Evolutionary conservation across 2,329 filamentous ascomycete genomes (phyloP).

Genomic region (Botrytis elliptica): DNA sequence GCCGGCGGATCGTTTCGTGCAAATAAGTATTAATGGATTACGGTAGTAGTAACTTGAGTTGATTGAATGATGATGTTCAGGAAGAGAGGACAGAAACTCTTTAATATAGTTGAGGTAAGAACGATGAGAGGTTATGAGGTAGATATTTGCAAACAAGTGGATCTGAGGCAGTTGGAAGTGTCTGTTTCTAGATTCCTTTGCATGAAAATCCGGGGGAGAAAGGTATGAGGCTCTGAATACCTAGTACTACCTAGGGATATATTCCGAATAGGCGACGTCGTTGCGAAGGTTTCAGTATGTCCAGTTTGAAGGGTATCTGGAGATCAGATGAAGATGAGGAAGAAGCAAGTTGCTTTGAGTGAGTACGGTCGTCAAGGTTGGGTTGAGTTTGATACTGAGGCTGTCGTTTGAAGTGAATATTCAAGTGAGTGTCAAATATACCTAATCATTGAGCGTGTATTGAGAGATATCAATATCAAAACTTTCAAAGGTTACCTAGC

Average conservation of each 20-base stretch:
- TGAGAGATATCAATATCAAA: background rate
- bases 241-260: background rate
- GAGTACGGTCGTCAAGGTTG: background rate
- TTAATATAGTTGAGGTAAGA: constrained; percentile 14
- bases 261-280: background rate
- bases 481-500: background rate
- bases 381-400: background rate
- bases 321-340: background rate
- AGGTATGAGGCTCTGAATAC: constrained; percentile 7
- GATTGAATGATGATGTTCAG: background rate
- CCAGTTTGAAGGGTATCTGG: background rate
- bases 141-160: constrained; percentile 21
- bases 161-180: constrained; percentile 16
- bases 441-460: background rate
- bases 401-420: background rate
- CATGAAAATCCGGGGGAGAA: constrained; percentile 7
- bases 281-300: constrained; percentile 15
- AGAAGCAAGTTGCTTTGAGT: background rate
- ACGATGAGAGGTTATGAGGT: constrained; percentile 29
- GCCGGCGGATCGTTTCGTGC: constrained; percentile 14
- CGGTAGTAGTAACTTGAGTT: background rate
- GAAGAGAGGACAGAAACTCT: constrained; percentile 8
- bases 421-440: background rate
- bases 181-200: constrained; percentile 18
- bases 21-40: constrained; percentile 2